Conservation (phyloP, 1,139 yeast genomes). For the Hemisphaericaspora xylofermentans region DNA sequence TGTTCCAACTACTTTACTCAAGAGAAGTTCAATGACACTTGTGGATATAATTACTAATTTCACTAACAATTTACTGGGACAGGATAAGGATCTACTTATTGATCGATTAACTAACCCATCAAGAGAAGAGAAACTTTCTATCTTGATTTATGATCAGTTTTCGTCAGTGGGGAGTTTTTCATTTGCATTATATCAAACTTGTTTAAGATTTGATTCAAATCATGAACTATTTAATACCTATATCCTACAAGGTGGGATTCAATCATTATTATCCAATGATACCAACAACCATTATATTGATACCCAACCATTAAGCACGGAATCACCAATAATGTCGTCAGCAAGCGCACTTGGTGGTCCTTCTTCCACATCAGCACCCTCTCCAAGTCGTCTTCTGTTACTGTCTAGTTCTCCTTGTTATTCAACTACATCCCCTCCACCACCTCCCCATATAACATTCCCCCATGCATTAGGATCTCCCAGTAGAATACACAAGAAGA, state of each 20-base stretch:
- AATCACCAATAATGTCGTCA: too few relatives aligned
- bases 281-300: slow-evolving; percentile 3
- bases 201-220: slow-evolving; percentile 35
- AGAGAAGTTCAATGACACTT: slow-evolving; percentile 34
- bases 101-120: slow-evolving; percentile 10
- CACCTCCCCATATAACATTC: too few relatives aligned
- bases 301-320: neutral
- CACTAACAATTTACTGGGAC: slow-evolving; percentile 25
- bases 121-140: slow-evolving; percentile 19
- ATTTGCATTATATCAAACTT: slow-evolving; percentile 40
- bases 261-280: slow-evolving; percentile 2
- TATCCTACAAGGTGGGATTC: slow-evolving; percentile 41
- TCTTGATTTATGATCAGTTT: slow-evolving; percentile 53
- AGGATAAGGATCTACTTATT: slow-evolving; percentile 4
- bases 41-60: slow-evolving; percentile 27
- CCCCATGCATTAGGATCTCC: neutral
- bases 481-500: slow-evolving; percentile 4
- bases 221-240: slow-evolving; percentile 28
- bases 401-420: too few relatives aligned
- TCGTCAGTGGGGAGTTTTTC: slow-evolving; percentile 29
- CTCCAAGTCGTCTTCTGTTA: too few relatives aligned
- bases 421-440: neutral
- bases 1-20: slow-evolving; percentile 42
- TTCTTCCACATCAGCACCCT: too few relatives aligned
- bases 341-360: too few relatives aligned